Conservation (phyloP, 164 flowering plant genomes). For the Amborella trichopoda region DNA sequence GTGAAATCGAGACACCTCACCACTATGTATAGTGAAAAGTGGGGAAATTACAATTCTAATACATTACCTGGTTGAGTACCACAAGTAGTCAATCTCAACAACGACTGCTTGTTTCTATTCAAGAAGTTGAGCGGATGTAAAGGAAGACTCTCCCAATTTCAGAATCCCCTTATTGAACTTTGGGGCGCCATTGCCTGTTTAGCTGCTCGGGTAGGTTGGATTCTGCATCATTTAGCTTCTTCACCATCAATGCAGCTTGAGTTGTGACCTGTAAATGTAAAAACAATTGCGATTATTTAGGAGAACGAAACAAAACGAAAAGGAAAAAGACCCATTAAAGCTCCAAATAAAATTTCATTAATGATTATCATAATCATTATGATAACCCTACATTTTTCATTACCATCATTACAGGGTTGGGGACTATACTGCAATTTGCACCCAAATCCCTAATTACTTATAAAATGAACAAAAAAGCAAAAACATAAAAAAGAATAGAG, state of each 20-base stretch:
- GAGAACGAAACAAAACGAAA: no score
- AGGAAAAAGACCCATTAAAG: no score
- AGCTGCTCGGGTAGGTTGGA: conserved; percentile 23
- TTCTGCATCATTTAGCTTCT: conserved; percentile 17
- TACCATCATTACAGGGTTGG: background rate
- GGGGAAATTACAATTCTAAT: background rate
- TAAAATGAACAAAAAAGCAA: background rate
- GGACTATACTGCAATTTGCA: background rate
- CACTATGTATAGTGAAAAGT: background rate
- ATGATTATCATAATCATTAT: no score
- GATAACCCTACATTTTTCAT: no score
- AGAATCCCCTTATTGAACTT: conserved; percentile 12
- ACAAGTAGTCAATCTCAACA: conserved; percentile 58
- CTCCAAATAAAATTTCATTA: no score
- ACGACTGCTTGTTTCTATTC: conserved; percentile 39
- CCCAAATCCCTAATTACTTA: background rate
- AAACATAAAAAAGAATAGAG: background rate
- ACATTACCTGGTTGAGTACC: conserved; percentile 68
- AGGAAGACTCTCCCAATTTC: conserved; percentile 20
- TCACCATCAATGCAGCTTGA: conserved; percentile 38
- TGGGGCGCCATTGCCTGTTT: conserved; percentile 53
- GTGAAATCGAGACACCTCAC: no score
- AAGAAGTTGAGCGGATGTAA: conserved; percentile 13
- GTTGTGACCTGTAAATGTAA: conserved; percentile 26
- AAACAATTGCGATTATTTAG: background rate